Percentiles rank a stretch among this genome's conserved stretches.
phyloP scores from a whole-genome alignment of 441 rosid species.

The Sinapis alba region DNA sequence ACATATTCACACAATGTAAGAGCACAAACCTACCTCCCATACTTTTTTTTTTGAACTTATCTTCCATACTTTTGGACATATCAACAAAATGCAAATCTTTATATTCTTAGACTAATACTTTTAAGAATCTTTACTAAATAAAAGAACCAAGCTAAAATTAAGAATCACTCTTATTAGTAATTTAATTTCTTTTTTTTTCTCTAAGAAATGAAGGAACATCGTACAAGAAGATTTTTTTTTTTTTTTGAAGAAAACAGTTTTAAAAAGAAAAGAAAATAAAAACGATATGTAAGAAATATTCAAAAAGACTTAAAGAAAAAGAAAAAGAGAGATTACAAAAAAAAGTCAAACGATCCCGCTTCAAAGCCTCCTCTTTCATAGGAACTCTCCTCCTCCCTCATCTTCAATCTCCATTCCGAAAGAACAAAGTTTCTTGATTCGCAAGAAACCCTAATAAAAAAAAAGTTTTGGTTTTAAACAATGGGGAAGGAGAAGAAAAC shows the following conservation, averaged over 20 bases:
- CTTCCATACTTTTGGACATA: not conserved
- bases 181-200: not conserved
- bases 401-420: slow-evolving; percentile 4
- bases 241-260: slow-evolving; percentile 2
- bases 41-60: not conserved
- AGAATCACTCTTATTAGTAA: slow-evolving; percentile 31
- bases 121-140: slow-evolving; percentile 15
- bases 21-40: not conserved
- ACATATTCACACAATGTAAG: no score
- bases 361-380: slow-evolving; percentile 50
- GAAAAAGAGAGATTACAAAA: not conserved
- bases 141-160: slow-evolving; percentile 26
- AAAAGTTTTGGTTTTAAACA: not conserved
- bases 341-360: slow-evolving; percentile 42
- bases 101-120: not conserved
- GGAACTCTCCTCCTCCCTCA: slow-evolving; percentile 34
- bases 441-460: slow-evolving; percentile 16
- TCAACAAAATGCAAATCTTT: not conserved
- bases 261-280: not conserved
- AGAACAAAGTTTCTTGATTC: slow-evolving; percentile 4
- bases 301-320: not conserved
- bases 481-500: slow-evolving; percentile 51
- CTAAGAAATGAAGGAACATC: no score
- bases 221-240: no score
- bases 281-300: not conserved